Percentiles rank a stretch among this genome's conserved stretches.
phyloP scores from a whole-genome alignment of 768 basidiomycete species.

The Krasilnikovozyma curviuscula region DNA sequence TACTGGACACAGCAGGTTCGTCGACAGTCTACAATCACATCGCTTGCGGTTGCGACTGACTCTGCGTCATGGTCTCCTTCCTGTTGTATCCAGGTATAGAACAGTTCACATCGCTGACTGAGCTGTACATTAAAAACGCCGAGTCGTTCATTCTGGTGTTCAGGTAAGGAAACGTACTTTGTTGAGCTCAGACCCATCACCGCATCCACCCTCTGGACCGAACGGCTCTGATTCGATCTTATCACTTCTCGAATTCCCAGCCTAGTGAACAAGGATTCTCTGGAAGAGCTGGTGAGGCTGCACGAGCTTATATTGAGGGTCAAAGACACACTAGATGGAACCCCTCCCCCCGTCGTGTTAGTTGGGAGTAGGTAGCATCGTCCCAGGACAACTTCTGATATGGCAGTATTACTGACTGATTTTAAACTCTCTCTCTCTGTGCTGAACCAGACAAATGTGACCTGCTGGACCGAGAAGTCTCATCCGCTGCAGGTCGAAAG shows the following conservation, averaged over 20 bases:
- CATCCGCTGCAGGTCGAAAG: not conserved
- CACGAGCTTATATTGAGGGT: slow-evolving; percentile 3
- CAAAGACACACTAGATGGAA: not conserved
- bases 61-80: not conserved
- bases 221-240: not conserved
- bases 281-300: not conserved
- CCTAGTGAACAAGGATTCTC: not conserved
- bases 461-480: slow-evolving; percentile 1
- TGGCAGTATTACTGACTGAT: not conserved
- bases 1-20: slow-evolving; percentile 6
- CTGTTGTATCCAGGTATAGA: not conserved
- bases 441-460: slow-evolving; percentile 6
- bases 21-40: slow-evolving; percentile 1
- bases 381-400: too few relatives aligned
- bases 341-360: not conserved
- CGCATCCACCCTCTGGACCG: not conserved
- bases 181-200: not conserved
- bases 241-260: not conserved
- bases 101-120: slow-evolving; percentile 5
- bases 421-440: not conserved
- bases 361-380: slow-evolving; percentile 1
- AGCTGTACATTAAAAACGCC: slow-evolving; percentile 3
- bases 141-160: slow-evolving; percentile 6
- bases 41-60: too few relatives aligned
- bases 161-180: not conserved